Percentiles rank a stretch among this genome's conserved stretches.
phyloP scores from a whole-genome alignment of 2,329 filamentous ascomycete species.

The Chaetomium globosum region DNA sequence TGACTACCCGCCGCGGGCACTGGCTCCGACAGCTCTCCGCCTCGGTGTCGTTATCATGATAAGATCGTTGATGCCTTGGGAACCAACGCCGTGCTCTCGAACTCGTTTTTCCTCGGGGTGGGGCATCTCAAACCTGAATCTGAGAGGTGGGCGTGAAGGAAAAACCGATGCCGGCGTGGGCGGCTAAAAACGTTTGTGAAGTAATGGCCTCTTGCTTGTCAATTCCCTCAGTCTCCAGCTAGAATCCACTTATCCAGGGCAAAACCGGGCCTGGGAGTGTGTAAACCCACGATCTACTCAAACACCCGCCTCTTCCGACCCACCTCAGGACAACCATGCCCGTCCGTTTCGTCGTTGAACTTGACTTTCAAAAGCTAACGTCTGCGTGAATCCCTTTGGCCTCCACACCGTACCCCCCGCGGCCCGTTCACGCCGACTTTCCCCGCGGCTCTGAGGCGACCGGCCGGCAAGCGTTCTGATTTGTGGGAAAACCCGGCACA shows the following conservation, averaged over 20 bases:
- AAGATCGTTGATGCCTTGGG: background rate
- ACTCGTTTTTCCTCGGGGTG: background rate
- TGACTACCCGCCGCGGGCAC: background rate
- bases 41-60: background rate
- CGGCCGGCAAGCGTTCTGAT: slow-evolving; percentile 33
- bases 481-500: slow-evolving; percentile 44
- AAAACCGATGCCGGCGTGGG: background rate
- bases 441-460: background rate
- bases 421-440: background rate
- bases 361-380: background rate
- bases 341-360: background rate
- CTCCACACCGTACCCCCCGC: background rate
- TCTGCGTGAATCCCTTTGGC: background rate
- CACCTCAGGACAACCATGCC: background rate
- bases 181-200: background rate
- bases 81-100: background rate
- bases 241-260: background rate
- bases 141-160: background rate
- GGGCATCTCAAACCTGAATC: background rate
- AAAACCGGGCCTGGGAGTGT: background rate
- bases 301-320: background rate
- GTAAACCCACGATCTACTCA: background rate
- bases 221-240: background rate
- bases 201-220: background rate
- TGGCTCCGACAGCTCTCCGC: background rate